phyloP scores from a whole-genome alignment of 352 stramenopile genomes.

The Paralagenidium karlingii region DNA sequence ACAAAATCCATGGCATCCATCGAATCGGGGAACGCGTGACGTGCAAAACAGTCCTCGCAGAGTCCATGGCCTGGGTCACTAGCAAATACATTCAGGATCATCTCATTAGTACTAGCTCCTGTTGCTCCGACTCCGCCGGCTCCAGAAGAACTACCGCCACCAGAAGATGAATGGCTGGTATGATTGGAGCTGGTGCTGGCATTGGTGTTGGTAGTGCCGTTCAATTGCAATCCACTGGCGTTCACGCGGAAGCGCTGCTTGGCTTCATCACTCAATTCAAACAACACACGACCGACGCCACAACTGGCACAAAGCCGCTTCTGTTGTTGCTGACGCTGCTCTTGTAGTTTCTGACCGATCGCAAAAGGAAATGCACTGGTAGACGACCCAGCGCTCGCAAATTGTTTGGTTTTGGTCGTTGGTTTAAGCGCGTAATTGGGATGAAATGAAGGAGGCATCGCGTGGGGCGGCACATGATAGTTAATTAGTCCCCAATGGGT shows the following conservation, averaged over 20 bases:
- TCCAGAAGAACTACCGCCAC: not conserved
- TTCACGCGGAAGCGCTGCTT: constrained; percentile 24
- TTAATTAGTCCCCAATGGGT: constrained; percentile 81
- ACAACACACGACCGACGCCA: constrained; percentile 19
- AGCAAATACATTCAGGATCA: constrained; percentile 28
- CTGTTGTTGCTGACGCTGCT: constrained; percentile 5
- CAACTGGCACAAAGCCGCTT: constrained; percentile 37
- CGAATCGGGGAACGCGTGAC: constrained; percentile 42
- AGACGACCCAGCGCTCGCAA: not conserved
- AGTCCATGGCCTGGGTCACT: constrained; percentile 42
- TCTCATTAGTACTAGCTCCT: constrained; percentile 8
- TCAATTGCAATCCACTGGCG: not conserved
- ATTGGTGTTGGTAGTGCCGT: not conserved
- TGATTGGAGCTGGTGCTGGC: not conserved
- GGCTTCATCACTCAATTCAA: constrained; percentile 39
- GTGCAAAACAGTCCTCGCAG: constrained; percentile 54
- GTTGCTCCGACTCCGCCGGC: constrained; percentile 6
- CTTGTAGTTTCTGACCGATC: not conserved
- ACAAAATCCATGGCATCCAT: constrained; percentile 54
- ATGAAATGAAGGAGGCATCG: constrained; percentile 35
- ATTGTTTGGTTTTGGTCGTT: not conserved
- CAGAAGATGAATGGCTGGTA: not conserved
- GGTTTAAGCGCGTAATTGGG: constrained; percentile 43
- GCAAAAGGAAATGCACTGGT: not conserved
- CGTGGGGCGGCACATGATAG: constrained; percentile 66